A percentile compares a stretch with the other conserved stretches of the same genome.
Conservation (phyloP, 2,329 filamentous ascomycete species). For the Xylaria sp. region DNA sequence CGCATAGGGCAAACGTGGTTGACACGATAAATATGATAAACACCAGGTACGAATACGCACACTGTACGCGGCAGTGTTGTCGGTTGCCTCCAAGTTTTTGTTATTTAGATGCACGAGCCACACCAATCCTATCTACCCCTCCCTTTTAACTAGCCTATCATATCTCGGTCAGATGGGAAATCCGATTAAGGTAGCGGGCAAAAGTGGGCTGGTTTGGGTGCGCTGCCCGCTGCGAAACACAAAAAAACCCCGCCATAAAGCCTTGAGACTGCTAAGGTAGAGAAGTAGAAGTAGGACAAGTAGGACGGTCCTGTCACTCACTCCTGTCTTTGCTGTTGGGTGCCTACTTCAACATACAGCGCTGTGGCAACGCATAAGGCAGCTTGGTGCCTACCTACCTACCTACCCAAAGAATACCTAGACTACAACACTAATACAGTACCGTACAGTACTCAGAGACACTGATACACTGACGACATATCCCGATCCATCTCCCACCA, state of each 20-base stretch:
- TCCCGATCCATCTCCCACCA: conserved; percentile 27
- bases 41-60: too few species aligned
- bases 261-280: conserved; percentile 4
- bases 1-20: not conserved
- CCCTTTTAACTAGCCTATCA: conserved; percentile 36
- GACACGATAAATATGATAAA: too few species aligned
- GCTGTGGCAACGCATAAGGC: not conserved
- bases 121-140: conserved; percentile 33
- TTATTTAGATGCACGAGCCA: conserved; percentile 29
- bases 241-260: conserved; percentile 48
- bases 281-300: not conserved
- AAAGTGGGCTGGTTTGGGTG: conserved; percentile 30
- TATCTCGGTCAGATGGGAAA: conserved; percentile 22
- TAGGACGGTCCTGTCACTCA: not conserved
- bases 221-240: conserved; percentile 40
- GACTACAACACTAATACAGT: not conserved
- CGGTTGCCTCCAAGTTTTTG: conserved; percentile 28
- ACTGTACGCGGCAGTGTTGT: not conserved
- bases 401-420: not conserved
- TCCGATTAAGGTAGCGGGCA: conserved; percentile 35
- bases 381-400: not conserved
- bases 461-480: conserved; percentile 33
- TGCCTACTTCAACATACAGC: not conserved
- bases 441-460: conserved; percentile 3
- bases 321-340: conserved; percentile 9